These are phyloP conservation scores for Climacium dendroides DNA, from an alignment of 225 moss, liverwort and hornwort species.

Conservation along the genomic window DNA sequence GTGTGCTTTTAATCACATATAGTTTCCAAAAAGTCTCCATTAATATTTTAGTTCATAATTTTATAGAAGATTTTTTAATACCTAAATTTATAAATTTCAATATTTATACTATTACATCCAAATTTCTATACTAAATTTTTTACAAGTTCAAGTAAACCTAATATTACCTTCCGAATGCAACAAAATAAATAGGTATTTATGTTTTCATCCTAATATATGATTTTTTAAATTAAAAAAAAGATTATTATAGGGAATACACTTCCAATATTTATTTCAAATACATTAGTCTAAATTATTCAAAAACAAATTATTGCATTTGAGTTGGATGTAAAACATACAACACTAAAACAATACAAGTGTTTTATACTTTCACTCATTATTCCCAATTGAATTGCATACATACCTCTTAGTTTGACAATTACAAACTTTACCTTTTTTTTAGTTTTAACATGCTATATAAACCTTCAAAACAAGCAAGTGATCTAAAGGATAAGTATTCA, in stretches of 20 bases:
- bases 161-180: too few relatives aligned
- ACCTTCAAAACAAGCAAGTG: not conserved
- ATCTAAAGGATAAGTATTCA: not conserved
- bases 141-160: too few relatives aligned
- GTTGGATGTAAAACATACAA: fast-evolving
- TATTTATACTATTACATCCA: not conserved
- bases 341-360: not conserved
- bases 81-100: not conserved
- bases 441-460: not conserved
- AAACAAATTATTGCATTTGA: not conserved
- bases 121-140: fast-evolving
- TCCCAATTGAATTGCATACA: too few relatives aligned
- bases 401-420: too few relatives aligned
- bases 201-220: too few relatives aligned
- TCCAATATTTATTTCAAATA: not conserved
- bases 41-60: not conserved
- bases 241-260: too few relatives aligned
- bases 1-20: too few relatives aligned
- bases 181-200: too few relatives aligned
- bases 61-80: fast-evolving
- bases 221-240: too few relatives aligned
- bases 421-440: not conserved
- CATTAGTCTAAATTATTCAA: fast-evolving
- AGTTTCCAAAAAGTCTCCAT: fast-evolving
- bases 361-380: too few relatives aligned